Base-by-base conservation (phyloP, 768 basidiomycete species). In the Phaeotremella skinneri region DNA sequence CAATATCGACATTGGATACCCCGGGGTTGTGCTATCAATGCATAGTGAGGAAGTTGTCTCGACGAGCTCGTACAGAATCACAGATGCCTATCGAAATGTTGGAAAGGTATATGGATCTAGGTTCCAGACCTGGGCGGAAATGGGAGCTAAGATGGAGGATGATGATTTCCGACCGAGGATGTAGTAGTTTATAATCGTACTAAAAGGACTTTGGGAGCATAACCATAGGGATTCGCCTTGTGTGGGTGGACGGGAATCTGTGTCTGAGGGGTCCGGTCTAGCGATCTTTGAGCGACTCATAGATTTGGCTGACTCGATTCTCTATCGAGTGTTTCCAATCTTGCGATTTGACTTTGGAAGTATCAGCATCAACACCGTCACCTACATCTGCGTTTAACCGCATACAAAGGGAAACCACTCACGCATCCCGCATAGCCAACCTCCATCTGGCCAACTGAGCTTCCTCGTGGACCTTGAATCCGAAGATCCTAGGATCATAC, bases 401-500 rank as follows among this genome's bases (percentile, higher is more conserved):
- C 26, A 26, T 23, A n/a, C 51, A 9, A 14, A 31, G 29, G 20
- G 17, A 52, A 11, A 41, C 17, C n/a, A 81, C 85, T 59, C 61
- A 88, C 91, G 84, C 83, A 78, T 98, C 93, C 54, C 94, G 79
- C 34, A 88, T 84, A 2, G 90, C 93, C 78, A 91, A 90, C 77
- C 98, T 91, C 96, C 96, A 99, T 69, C 93, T 81, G 74, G 92
- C 88, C 66, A 96, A 78, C 77, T 88, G 93, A 17, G 94, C 94
- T 59, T 84, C 86, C 80, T 98, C 96, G 70, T 97, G 84, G 32
- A 98, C 80, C 78, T 92, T 90, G 83, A 99, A 99, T 1, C 96
- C 96, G 78, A 97, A 98, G 52, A 98, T 93, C 72, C 86, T 85
- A 30, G 94, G 93, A 54, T 89, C 82, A 76, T 96, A 93, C 65